A percentile compares a stretch with the other conserved stretches of the same genome.
These are phyloP conservation scores for Arthroderma sp. DNA, from an alignment of 2,329 filamentous ascomycete species.

Conservation along the genomic window DNA sequence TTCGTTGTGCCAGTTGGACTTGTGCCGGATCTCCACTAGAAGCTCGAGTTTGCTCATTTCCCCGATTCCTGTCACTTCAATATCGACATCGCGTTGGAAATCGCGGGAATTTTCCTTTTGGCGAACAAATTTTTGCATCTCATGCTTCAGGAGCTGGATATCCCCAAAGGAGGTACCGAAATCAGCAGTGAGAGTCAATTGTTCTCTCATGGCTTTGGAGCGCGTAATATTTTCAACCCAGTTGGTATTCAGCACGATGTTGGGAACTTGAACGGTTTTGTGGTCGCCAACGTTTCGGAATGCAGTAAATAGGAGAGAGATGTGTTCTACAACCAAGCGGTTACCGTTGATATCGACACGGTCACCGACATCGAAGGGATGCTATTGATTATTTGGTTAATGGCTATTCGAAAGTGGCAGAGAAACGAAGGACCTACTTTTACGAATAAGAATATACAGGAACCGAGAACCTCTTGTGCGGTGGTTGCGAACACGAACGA, in stretches of 20 bases:
- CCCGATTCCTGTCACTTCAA: slow-evolving; percentile 65
- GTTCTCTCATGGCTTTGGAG: slow-evolving; percentile 82
- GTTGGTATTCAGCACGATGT: slow-evolving; percentile 80
- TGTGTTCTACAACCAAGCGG: slow-evolving; percentile 75
- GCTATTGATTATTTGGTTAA: slow-evolving; percentile 25
- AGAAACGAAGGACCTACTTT: slow-evolving; percentile 35
- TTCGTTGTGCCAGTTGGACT: slow-evolving; percentile 86
- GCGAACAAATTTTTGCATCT: slow-evolving; percentile 75
- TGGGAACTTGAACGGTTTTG: slow-evolving; percentile 72
- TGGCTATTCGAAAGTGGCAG: not conserved
- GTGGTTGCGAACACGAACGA: slow-evolving; percentile 93
- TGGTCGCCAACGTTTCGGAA: slow-evolving; percentile 74
- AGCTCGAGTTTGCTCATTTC: slow-evolving; percentile 81
- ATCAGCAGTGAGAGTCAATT: slow-evolving; percentile 62
- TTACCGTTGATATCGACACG: slow-evolving; percentile 64
- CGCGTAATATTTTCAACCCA: slow-evolving; percentile 93
- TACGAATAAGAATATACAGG: slow-evolving; percentile 96
- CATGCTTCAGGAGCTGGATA: slow-evolving; percentile 66
- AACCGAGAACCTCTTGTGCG: slow-evolving; percentile 89
- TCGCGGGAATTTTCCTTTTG: slow-evolving; percentile 78
- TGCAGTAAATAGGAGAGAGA: slow-evolving; percentile 83
- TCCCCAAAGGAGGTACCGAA: slow-evolving; percentile 86
- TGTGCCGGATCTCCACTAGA: slow-evolving; percentile 74
- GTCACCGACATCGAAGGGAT: slow-evolving; percentile 92
- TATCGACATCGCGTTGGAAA: slow-evolving; percentile 70